Conservation (phyloP, 148 eudicot species). For the Amaranthus palmeri region DNA sequence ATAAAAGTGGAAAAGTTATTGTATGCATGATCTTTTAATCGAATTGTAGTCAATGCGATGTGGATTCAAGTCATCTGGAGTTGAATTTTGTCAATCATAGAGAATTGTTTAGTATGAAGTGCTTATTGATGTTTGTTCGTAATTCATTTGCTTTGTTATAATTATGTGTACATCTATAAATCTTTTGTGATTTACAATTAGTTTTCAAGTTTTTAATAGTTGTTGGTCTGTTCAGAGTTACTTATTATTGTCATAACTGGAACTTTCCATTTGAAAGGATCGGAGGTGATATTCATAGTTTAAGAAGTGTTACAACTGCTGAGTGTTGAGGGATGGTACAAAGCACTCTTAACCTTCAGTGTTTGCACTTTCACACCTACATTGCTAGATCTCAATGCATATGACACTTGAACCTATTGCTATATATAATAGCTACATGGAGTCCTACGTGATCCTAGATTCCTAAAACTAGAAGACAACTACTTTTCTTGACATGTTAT, state of each 20-base stretch:
- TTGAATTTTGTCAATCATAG: background rate
- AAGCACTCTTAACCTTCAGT: background rate
- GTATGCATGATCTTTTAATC: background rate
- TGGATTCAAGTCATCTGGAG: background rate
- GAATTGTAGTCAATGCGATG: background rate
- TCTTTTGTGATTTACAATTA: background rate
- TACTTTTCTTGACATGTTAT: no score
- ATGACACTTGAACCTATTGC: background rate
- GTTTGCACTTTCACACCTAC: no score
- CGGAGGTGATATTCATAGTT: no score
- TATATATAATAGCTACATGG: background rate
- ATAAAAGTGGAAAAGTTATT: background rate
- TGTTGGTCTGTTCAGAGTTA: background rate
- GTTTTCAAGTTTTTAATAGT: background rate
- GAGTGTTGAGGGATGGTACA: background rate
- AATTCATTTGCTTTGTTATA: background rate
- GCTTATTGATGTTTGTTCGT: background rate
- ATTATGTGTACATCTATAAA: background rate
- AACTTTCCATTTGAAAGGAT: background rate
- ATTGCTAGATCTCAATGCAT: background rate
- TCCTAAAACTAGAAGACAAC: no score
- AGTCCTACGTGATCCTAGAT: no score
- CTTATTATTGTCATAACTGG: background rate
- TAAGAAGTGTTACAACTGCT: background rate
- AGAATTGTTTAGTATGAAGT: background rate